phyloP scores from a whole-genome alignment of 768 basidiomycete species.

The Phaeolepiota aurea region DNA sequence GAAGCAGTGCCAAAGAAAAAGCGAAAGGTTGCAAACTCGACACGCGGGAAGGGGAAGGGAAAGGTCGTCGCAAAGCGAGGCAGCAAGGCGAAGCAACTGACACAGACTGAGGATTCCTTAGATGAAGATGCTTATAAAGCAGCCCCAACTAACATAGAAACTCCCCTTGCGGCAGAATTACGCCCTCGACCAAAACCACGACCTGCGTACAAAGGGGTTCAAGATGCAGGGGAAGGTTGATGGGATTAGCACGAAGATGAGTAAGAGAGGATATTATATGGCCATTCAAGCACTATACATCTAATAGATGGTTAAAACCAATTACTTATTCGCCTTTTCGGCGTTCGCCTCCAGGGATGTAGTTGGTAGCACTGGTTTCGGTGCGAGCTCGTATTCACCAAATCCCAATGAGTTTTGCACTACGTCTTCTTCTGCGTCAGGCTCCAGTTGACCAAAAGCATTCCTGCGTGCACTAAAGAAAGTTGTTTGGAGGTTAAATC shows the following conservation, averaged over 20 bases:
- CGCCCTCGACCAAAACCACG: constrained; percentile 33
- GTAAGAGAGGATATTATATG: no score
- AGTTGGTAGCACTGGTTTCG: constrained; percentile 26
- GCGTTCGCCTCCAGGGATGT: no score
- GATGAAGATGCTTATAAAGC: constrained; percentile 2
- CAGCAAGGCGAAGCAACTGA: background rate
- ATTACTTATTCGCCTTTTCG: no score
- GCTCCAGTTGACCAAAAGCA: constrained; percentile 76
- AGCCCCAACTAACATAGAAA: constrained; percentile 4
- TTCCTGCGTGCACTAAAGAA: constrained; percentile 74
- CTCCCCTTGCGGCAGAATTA: constrained; percentile 20
- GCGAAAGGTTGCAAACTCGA: constrained; percentile 13
- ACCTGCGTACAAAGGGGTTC: constrained; percentile 3
- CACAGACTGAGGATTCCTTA: background rate
- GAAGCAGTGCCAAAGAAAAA: constrained; percentile 15
- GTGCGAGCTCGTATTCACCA: constrained; percentile 47
- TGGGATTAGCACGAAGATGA: constrained; percentile 7
- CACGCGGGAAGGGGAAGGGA: constrained; percentile 10
- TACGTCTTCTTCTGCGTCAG: constrained; percentile 76
- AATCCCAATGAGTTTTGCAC: constrained; percentile 80
- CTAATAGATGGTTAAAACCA: no score
- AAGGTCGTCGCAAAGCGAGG: constrained; percentile 4
- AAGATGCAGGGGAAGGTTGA: constrained; percentile 7
- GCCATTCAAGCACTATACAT: no score
- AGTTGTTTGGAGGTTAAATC: background rate